Base-by-base conservation (phyloP, 1,284 basidiomycete species). In the Melampsora abietis-canadensis region DNA sequence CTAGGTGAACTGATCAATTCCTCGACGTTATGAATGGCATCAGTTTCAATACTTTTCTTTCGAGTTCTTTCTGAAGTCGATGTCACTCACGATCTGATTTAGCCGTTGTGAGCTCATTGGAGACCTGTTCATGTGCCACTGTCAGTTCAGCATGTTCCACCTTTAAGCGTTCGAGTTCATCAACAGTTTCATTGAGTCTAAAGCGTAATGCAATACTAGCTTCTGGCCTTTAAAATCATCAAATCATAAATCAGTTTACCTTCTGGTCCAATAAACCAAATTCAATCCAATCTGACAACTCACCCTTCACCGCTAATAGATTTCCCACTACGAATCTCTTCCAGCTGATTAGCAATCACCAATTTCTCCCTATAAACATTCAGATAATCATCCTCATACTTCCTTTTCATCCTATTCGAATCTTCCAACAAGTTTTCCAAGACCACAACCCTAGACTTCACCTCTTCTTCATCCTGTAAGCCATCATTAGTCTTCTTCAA, bases 381-480 rank as follows among this genome's bases (percentile, higher is more conserved):
- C 12, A 97, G 84, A 81, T 94, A 96, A 81, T 97, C 94, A 15
- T 85, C 84, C 82, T 97, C 93, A 79, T 97, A 97, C 34, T 92
- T 85, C 47, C 87, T 85, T 83, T 95, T 94, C 87, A 92, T 90
- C 77, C 90, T 85, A 78, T 91, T 92, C 46, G 93, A 90, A 79
- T 97, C 94, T 67, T 93, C 91, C 66, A 98, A 84, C 76, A 96
- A 83, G 78, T 92, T 94, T 83, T 97, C 92, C 48, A 97, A 84
- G 7, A 95, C 91, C 15, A 64, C 37, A 7, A 63, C 64, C 19
- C 54, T 73, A 21, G 46, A 57, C 64, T 70, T 62, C 4, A 27
- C 47, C n/a, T 65, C 69, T 21, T 73, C 63, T 44, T 64, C 61
- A 30, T 59, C 47, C 47, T 73, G 69, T 40, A 40, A 8, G 1